Base-by-base conservation (phyloP, 164 flowering plant genomes). In the Litsea cubeba region DNA sequence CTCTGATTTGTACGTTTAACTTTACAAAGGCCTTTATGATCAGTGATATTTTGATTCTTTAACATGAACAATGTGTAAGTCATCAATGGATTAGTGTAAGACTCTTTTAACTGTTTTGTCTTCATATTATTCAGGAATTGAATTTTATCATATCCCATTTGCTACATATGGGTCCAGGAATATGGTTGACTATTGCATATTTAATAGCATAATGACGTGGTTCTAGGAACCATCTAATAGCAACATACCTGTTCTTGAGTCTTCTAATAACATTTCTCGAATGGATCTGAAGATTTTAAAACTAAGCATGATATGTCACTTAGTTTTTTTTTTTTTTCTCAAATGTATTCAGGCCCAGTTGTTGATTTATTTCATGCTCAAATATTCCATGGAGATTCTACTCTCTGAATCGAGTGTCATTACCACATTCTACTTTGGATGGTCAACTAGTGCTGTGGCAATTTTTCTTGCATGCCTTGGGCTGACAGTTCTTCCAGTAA, bases 381-480 rank as follows among this genome's bases (percentile, higher is more conserved):
- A 92, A 79, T 92, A 89, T 81, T 89, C 90, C 3, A 89, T 92
- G 97, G 97, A 92, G 84, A 84, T 90, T 72, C 77, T 92, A 74
- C 86, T 92, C 25, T 83, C 97, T 32, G 97, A 89, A 78, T 90
- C 95, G 28, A 89, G 97, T 79, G 88, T 92, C 73, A 71, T 92
- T 71, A 92, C 97, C 0, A 57, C 81, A 67, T 84, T 85, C 79
- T 92, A 92, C 85, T 92, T 92, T 75, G 68, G 75, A 64, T 90
- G 97, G 97, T 85, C 97, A 58, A 84, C 93, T 24, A 79, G 83
- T 65, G 77, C 77, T 28, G 94, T 92, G 51, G 90, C 97, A 40
- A 81, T 87, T 62, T 92, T 92, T 79, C 93, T 92, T 72, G 95
- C 91, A 62, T 89, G 90, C 70, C 94, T 92, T 70, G 97, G 97